Base-by-base conservation (phyloP, 257 asterid genomes). In the Euphrasia confusa region DNA sequence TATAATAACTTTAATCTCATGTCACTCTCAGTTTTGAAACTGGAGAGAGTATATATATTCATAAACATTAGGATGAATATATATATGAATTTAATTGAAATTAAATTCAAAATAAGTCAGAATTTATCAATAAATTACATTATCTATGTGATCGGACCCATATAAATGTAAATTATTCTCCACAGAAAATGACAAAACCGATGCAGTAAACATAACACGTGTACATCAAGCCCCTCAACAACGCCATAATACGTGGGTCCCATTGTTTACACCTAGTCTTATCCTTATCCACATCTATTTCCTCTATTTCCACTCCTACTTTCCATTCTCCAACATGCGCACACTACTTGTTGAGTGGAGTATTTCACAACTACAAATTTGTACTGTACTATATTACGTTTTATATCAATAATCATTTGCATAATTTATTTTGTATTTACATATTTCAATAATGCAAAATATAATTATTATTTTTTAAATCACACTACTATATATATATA, bases 251-350 rank as follows among this genome's bases (percentile, higher is more conserved):
- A 1, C 17, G 13, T 52, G 30, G 77, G 69, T 17, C 76, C 82
- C 76, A 57, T 45, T 30, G 0, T 40, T 14, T 49, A 30, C 3
- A 50, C 67, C 12, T 0, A 13, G 64, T 71, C 82, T 66, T 77
- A 77, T 74, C 63, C 83, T 79, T 77, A 79, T 80, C 81, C 76
- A 61, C 44, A 7, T 48, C 49, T 7, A 2, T 39, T 66, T 60
- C 37, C 28, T 12, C 59, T 37, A 59, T 62, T 44, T 68, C 68
- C 70, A 69, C 62, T 26, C 58, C 10, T 6, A 54, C 11, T 39
- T 53, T 44, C 12, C n/a, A n/a, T n/a, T n/a, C n/a, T n/a, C n/a
- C 47, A n/a, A 0, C 1, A 10, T 4, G 13, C 3, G 68, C 74
- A 40, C 68, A 32, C 59, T 27, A 40, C 24, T 21, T 21, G 24